Evolutionary conservation across 192 early-diverging fungal species (phyloP).

Genomic region (Globomyces pollinis-pini): DNA sequence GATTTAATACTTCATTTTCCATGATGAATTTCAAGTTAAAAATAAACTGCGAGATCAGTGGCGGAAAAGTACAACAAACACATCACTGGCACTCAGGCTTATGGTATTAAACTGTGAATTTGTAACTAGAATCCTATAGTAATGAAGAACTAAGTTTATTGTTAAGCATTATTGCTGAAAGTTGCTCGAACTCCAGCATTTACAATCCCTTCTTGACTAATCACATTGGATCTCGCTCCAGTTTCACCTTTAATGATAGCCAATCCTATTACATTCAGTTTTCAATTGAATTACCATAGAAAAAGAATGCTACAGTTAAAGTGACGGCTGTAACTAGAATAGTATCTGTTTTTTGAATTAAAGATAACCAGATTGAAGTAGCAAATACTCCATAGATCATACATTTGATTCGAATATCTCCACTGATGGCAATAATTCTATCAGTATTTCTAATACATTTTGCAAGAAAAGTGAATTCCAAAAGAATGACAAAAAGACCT

Average conservation of each 20-base stretch:
- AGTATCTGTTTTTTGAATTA: slow-evolving; percentile 18
- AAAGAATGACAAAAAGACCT: slow-evolving; percentile 3
- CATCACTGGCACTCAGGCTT: no score
- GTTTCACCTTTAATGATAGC: background rate
- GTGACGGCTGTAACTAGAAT: slow-evolving; percentile 28
- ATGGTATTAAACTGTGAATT: no score
- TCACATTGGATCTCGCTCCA: background rate
- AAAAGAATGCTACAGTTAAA: slow-evolving; percentile 17
- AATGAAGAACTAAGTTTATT: no score
- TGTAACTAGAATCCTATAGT: no score
- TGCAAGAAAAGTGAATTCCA: slow-evolving; percentile 1
- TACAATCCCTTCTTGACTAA: no score
- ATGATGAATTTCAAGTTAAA: no score
- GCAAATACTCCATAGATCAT: slow-evolving; percentile 19
- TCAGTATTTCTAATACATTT: slow-evolving; percentile 2
- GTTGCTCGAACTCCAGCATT: no score
- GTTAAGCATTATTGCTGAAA: no score
- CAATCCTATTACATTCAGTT: background rate
- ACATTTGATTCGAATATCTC: slow-evolving; percentile 5
- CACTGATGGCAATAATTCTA: background rate
- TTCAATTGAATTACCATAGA: slow-evolving; percentile 19
- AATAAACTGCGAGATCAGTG: no score
- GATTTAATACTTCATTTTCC: no score
- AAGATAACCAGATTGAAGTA: slow-evolving; percentile 32
- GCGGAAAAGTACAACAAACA: no score